A percentile compares a stretch with the other conserved stretches of the same genome.
phyloP scores from a whole-genome alignment of 306 rosid genomes.

The Quercus dentata region DNA sequence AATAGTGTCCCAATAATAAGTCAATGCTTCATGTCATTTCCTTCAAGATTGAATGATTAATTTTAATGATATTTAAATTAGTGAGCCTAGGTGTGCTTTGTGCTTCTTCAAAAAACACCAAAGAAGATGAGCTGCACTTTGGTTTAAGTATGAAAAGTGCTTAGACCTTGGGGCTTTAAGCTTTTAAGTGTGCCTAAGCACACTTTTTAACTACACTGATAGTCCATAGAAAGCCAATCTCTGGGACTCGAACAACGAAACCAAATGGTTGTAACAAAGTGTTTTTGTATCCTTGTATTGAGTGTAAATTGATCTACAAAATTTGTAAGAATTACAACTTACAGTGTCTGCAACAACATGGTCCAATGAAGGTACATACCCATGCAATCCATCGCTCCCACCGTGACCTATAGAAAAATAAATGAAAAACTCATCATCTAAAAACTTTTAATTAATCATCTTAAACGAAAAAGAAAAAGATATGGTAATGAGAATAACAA shows the following conservation, averaged over 20 bases:
- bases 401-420: constrained; percentile 73
- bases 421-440: constrained; percentile 7
- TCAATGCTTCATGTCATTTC: too few relatives aligned
- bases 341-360: constrained; percentile 97
- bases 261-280: background rate
- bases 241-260: background rate
- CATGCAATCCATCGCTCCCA: constrained; percentile 99
- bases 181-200: too few relatives aligned
- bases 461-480: background rate
- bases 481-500: background rate
- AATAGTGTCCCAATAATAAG: too few relatives aligned
- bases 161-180: too few relatives aligned
- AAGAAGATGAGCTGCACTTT: too few relatives aligned
- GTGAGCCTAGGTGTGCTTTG: too few relatives aligned
- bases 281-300: background rate
- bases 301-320: background rate
- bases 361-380: constrained; percentile 97
- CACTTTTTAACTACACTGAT: too few relatives aligned
- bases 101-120: too few relatives aligned
- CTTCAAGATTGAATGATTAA: too few relatives aligned
- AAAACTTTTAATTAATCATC: background rate
- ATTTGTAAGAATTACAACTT: constrained; percentile 19
- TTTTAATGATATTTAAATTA: too few relatives aligned
- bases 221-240: too few relatives aligned
- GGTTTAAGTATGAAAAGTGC: too few relatives aligned